phyloP scores from a whole-genome alignment of 495 filamentous ascomycete genomes.

The Podospora australis region DNA sequence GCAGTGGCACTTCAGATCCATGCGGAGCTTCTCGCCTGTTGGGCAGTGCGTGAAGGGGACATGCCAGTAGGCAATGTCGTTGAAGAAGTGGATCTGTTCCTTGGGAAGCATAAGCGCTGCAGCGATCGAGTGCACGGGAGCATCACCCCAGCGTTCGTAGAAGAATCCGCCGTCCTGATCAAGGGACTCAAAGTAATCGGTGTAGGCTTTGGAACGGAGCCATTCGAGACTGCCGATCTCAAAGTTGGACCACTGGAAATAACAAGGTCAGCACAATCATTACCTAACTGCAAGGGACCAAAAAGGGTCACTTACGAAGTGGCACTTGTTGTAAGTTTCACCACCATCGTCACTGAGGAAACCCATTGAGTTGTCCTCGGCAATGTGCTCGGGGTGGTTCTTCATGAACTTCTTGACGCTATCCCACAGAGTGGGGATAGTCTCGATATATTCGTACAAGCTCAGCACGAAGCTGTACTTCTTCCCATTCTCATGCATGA shows the following conservation, averaged over 20 bases:
- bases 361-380: slow-evolving; percentile 74
- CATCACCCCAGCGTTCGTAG: slow-evolving; percentile 90
- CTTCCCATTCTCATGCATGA: slow-evolving; percentile 82
- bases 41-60: slow-evolving; percentile 99
- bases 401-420: slow-evolving; percentile 87
- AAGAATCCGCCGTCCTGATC: slow-evolving; percentile 86
- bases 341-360: slow-evolving; percentile 90
- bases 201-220: slow-evolving; percentile 72
- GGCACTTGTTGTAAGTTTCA: slow-evolving; percentile 88
- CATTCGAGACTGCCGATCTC: slow-evolving; percentile 81
- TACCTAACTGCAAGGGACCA: neutral
- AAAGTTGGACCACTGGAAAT: slow-evolving; percentile 81
- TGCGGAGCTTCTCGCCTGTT: slow-evolving; percentile 69
- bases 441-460: slow-evolving; percentile 91
- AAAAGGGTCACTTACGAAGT: slow-evolving; percentile 65
- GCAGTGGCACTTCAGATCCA: slow-evolving; percentile 84
- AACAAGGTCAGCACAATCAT: slow-evolving; percentile 14
- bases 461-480: slow-evolving; percentile 88
- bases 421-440: slow-evolving; percentile 93
- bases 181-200: slow-evolving; percentile 72
- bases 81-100: slow-evolving; percentile 95
- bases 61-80: slow-evolving; percentile 97
- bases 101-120: slow-evolving; percentile 79
- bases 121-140: slow-evolving; percentile 90
- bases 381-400: slow-evolving; percentile 80